A percentile compares a stretch with the other conserved stretches of the same genome.
Conservation (phyloP, 352 stramenopile genomes). For the Globisporangium cystogenes region DNA sequence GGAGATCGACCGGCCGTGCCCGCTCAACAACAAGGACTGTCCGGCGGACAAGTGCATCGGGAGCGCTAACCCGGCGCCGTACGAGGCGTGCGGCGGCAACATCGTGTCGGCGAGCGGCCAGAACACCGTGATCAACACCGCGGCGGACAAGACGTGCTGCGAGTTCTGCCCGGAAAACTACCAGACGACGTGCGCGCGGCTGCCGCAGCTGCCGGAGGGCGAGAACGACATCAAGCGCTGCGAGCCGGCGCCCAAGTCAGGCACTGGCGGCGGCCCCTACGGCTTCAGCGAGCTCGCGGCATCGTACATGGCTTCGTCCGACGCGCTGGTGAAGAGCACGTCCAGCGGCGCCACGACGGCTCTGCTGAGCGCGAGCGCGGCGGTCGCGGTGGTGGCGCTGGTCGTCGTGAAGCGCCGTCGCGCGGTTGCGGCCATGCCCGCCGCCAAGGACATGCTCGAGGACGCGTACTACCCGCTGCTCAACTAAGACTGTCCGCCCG, state of each 20-base stretch:
- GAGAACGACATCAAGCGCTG: constrained; percentile 47
- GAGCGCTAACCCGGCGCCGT: constrained; percentile 21
- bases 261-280: no score
- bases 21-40: constrained; percentile 20
- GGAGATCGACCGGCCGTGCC: constrained; percentile 28
- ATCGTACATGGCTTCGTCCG: background rate
- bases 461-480: constrained; percentile 15
- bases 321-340: background rate
- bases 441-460: constrained; percentile 2
- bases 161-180: constrained; percentile 24
- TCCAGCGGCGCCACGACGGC: background rate
- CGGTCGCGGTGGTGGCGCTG: constrained; percentile 10
- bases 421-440: background rate
- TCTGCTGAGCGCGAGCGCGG: constrained; percentile 6
- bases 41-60: constrained; percentile 23
- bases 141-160: constrained; percentile 24
- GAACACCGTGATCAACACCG: background rate
- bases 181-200: constrained; percentile 27
- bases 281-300: no score
- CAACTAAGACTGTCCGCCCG: constrained; percentile 5
- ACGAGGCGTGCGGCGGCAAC: constrained; percentile 44
- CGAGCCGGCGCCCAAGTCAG: constrained; percentile 17
- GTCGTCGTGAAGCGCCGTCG: constrained; percentile 10
- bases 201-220: constrained; percentile 30
- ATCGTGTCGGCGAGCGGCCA: constrained; percentile 14